These are phyloP conservation scores for Fragaria ananassa DNA, from an alignment of 306 rosid species.

Conservation along the genomic window DNA sequence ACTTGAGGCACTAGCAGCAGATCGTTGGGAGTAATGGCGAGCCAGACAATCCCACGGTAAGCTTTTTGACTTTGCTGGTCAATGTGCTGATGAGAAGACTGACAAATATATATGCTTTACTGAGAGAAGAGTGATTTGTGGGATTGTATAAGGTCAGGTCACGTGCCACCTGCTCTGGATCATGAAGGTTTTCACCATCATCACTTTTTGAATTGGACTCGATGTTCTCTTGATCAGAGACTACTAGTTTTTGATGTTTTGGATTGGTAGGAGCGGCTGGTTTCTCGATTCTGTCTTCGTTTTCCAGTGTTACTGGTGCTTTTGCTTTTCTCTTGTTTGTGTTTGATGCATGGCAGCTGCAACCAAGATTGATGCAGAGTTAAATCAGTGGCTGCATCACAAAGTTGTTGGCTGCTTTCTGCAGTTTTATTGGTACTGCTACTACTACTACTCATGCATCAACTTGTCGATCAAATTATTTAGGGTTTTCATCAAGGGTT, in stretches of 20 bases:
- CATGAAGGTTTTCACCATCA: not conserved
- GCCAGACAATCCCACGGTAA: no score
- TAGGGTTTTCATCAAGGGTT: not conserved
- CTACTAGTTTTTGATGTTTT: not conserved
- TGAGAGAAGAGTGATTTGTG: no score
- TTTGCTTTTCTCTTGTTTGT: not conserved
- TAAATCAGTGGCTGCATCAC: not conserved
- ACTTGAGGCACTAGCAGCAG: no score
- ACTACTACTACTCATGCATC: not conserved
- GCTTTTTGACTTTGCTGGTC: no score
- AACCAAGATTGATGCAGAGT: not conserved
- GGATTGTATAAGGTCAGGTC: not conserved
- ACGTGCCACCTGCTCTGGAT: not conserved
- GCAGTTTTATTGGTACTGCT: not conserved
- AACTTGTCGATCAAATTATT: not conserved
- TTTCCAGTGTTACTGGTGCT: not conserved
- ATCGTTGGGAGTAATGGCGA: no score
- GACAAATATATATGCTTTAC: no score
- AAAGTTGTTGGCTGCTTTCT: not conserved
- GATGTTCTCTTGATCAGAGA: not conserved
- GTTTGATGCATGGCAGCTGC: not conserved
- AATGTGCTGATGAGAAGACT: no score
- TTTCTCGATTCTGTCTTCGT: no score
- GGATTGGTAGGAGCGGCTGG: not conserved
- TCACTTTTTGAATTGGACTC: not conserved